Conservation (phyloP, 2,329 filamentous ascomycete genomes). For the Pseudocercospora pini-densiflorae region DNA sequence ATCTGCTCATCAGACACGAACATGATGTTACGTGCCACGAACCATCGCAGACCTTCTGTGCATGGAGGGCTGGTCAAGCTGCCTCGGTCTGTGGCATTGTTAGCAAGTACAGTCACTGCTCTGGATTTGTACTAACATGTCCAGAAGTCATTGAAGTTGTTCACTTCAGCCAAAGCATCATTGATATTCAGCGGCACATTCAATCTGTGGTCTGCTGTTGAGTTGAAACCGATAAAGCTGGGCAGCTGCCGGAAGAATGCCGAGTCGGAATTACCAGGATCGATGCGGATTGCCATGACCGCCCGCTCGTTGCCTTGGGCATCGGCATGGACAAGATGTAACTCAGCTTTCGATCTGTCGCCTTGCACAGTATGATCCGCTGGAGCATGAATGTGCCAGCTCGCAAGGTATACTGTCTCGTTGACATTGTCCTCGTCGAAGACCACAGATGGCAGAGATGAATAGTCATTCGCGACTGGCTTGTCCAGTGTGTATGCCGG, state of each 20-base stretch:
- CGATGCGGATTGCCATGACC: conserved; percentile 54
- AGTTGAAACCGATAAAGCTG: conserved; percentile 29
- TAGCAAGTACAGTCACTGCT: background rate
- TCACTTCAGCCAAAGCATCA: conserved; percentile 43
- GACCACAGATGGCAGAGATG: conserved; percentile 46
- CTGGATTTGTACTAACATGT: conserved; percentile 39
- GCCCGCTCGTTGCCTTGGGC: conserved; percentile 48
- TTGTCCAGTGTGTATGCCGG: conserved; percentile 50
- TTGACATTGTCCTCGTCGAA: conserved; percentile 53
- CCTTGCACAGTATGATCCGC: conserved; percentile 55
- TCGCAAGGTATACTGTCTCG: conserved; percentile 53
- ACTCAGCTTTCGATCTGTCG: conserved; percentile 51
- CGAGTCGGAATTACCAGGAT: conserved; percentile 46
- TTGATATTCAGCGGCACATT: conserved; percentile 37
- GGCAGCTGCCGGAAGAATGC: conserved; percentile 52
- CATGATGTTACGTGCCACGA: conserved; percentile 48
- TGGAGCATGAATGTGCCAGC: conserved; percentile 59
- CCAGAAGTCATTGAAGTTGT: conserved; percentile 52
- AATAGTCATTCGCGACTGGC: conserved; percentile 42
- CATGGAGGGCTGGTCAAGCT: conserved; percentile 54
- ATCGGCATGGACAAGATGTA: conserved; percentile 57
- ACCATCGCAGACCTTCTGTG: conserved; percentile 54
- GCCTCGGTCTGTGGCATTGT: conserved; percentile 40
- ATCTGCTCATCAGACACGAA: conserved; percentile 54
- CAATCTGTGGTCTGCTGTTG: conserved; percentile 17